Evolutionary conservation across 495 filamentous ascomycete species (phyloP), one percentile per base, ranked within the genome.

Genomic region (Penicillium manginii): DNA sequence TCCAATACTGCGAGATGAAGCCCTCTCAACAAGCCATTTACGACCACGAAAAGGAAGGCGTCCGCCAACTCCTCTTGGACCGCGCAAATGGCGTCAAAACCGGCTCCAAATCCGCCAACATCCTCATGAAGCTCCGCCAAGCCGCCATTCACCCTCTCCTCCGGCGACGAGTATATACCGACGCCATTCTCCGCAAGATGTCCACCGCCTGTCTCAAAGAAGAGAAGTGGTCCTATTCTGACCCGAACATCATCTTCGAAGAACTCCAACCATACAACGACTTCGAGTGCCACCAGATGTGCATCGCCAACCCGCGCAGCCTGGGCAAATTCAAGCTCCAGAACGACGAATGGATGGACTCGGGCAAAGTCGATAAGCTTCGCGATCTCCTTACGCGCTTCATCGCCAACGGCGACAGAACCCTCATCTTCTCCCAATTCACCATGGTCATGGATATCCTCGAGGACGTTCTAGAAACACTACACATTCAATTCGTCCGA

Each of bases 91-190:
- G 85, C 14, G 80, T 80, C 61, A 82, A 81, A 62, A 77, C 78
- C 3, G 73, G 74, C 22, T 86, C 81, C 26, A 81, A 80, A 61
- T 87, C 73, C 32, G 74, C 80, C 35, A 94, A 97, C 61, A 84
- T 92, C 21, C 85, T 96, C 76, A 96, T 97, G 87, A 88, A 90
- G 60, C 82, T 97, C 18, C 89, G 93, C 17, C 91, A 97, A 70
- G 92, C 94, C 5, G 88, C 96, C 0, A 96, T 98, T 33, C 96
- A 98, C 68, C 90, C 94, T 1, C 83, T 97, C 26, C 82, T 98
- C 17, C 92, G 94, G 70, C 83, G 94, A 8, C 84, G 86, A 6
- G 81, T 89, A 50, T 98, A 93, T 72, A 84, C 81, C 12, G 86
- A 97, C 56, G 72, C 80, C 6, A 85, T 79, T 31, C 84, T 98